Conservation (phyloP, 2,329 filamentous ascomycete genomes). For the Exophiala phaeomuriformis region DNA sequence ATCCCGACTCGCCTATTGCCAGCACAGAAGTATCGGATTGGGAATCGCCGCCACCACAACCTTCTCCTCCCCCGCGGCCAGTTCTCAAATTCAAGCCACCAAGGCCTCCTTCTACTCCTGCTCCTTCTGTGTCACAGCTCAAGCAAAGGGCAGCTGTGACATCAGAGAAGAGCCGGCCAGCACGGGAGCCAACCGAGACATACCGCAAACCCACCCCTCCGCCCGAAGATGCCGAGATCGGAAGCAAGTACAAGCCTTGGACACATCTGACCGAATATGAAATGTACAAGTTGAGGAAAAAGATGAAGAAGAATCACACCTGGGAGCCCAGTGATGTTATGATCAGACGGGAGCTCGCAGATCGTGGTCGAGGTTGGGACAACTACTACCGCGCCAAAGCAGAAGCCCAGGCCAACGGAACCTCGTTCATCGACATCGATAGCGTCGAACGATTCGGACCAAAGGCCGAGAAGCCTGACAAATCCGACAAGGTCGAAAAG, state of each 20-base stretch:
- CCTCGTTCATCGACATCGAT: slow-evolving; percentile 51
- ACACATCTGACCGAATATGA: slow-evolving; percentile 59
- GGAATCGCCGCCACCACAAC: slow-evolving; percentile 32
- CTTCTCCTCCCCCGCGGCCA: slow-evolving; percentile 24
- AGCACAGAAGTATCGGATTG: slow-evolving; percentile 42
- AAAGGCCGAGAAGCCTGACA: slow-evolving; percentile 10
- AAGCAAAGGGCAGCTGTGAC: slow-evolving; percentile 8
- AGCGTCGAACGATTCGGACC: slow-evolving; percentile 12
- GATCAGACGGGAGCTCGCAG: slow-evolving; percentile 57
- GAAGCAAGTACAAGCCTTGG: slow-evolving; percentile 57
- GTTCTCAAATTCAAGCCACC: slow-evolving; percentile 35
- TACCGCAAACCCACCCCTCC: slow-evolving; percentile 39
- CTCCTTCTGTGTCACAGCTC: slow-evolving; percentile 25
- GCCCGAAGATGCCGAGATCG: slow-evolving; percentile 51
- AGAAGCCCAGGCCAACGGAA: slow-evolving; percentile 45
- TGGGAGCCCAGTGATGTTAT: slow-evolving; percentile 62
- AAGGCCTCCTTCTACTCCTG: slow-evolving; percentile 34
- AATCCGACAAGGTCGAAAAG: slow-evolving; percentile 11
- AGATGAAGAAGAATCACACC: slow-evolving; percentile 65
- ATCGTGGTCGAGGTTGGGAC: slow-evolving; percentile 49
- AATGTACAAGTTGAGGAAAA: slow-evolving; percentile 58
- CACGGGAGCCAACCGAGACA: slow-evolving; percentile 19
- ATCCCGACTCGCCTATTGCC: slow-evolving; percentile 41
- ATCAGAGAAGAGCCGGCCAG: slow-evolving; percentile 16
- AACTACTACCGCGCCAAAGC: slow-evolving; percentile 45